Base-by-base conservation (phyloP, 257 asterid species). In the Lycium barbarum region DNA sequence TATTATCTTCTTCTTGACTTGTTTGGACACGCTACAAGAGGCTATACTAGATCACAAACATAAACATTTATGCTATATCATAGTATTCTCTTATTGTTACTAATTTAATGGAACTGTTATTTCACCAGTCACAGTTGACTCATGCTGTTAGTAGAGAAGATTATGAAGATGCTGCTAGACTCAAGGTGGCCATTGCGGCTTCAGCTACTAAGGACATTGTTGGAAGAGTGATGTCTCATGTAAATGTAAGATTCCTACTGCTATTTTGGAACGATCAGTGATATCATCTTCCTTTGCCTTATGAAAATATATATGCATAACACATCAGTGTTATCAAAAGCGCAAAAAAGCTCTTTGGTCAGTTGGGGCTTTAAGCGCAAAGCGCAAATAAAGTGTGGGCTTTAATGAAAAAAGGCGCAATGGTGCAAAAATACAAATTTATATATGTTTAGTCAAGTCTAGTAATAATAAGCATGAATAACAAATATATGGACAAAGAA, bases 141-240 rank as follows among this genome's bases (percentile, higher is more conserved):
- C 84, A 83, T 54, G 97, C 98, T 81, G 84, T 93, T 86, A 91
- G 90, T 85, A 89, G 87, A 79, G 99, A 96, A 89, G 97, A 96
- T 86, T 96, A 96, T 83, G 94, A 87, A 86, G 98, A 95, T 80
- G 99, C 99, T 86, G 97, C 98, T 38, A 91, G 92, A 91, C 86
- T 95, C 79, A 96, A 96, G 91, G 98, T 96, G 88, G 98, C 97
- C 80, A 96, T 96, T 83, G 99, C 99, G 14, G 99, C 99, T 83
- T 91, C 98, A 83, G 89, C 99, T 63, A 89, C 94, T 26, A 93
- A 91, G 85, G 99, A 96, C 87, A 88, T 93, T 54, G 95, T 96
- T 90, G 97, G 97, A 90, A 90, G 92, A 92, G 98, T 91, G 92
- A 93, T 93, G 89, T 92, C 96, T 85, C 86, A 88, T 88, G 87